Evolutionary conservation across 1,284 basidiomycete genomes (phyloP), one percentile per base, ranked within the genome.

Genomic region (Boletus sp.): DNA sequence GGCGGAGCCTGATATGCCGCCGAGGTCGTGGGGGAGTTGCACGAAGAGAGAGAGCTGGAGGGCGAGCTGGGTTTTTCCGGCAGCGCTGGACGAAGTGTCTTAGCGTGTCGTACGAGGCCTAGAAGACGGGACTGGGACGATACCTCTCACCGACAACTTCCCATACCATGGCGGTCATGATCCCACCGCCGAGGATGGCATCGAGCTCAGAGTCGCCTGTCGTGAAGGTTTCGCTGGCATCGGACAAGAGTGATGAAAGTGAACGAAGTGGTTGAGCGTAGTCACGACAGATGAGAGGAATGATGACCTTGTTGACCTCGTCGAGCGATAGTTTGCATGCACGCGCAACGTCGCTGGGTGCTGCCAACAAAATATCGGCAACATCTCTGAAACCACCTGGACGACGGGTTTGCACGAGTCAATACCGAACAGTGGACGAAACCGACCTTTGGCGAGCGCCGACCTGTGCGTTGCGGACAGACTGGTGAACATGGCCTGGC

Each of bases 121-220:
- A 37, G 33, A 30, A 48, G 48, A 35, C 37, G 21, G 37, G 43
- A 44, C 40, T 43, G 49, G 53, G 59, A 40, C 53, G 59, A 54
- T 74, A 93, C 93, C 93, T 93, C 79, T 95, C 92, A n/a, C 94
- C 94, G 17, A 83, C 85, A 43, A 95, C 76, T 70, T 96, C 94
- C 83, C 91, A 95, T 19, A 96, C 66, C 81, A 88, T 88, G 1
- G 92, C 88, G 3, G 88, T 84, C 55, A 83, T 77, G 19, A 95
- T 80, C 6, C 94, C 94, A 17, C 92, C 92, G 16, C 89, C 89
- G 0, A 95, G 77, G 11, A 82, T 76, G 28, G 74, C 61, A 70
- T 96, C 93, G 13, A 96, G 76, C 14, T 76, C 69, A 2, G 74
- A 62, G 71, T 94, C 91, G 0, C 93, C 93, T 0, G 90, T 91